phyloP scores from a whole-genome alignment of 1,139 yeast species.

The Diutina sp. region DNA sequence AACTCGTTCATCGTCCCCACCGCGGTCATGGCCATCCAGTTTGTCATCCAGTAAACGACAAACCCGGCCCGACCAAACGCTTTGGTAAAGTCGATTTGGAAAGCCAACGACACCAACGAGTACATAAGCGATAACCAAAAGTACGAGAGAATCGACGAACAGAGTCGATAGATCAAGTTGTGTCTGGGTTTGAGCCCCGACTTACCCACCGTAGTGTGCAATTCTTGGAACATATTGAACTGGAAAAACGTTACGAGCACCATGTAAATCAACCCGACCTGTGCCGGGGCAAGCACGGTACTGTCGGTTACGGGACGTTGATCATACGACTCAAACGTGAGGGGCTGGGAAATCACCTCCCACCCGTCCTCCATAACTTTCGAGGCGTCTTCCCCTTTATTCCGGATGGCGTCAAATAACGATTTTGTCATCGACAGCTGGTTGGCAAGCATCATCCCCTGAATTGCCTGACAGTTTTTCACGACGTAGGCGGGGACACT shows the following conservation, averaged over 20 bases:
- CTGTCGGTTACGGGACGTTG: conserved; percentile 36
- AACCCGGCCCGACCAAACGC: conserved; percentile 53
- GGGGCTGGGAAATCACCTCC: not conserved
- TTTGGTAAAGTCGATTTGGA: conserved; percentile 36
- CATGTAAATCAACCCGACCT: conserved; percentile 66
- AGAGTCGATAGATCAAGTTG: conserved; percentile 34
- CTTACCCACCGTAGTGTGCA: conserved; percentile 34
- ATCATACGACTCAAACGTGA: conserved; percentile 17
- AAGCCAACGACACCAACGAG: conserved; percentile 46
- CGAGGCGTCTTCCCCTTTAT: not conserved
- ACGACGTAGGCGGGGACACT: conserved; percentile 16
- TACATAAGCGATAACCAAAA: conserved; percentile 42
- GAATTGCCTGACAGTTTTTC: not conserved
- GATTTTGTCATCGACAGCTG: conserved; percentile 8
- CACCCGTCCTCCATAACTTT: not conserved
- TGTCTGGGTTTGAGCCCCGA: conserved; percentile 26
- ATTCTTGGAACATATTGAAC: conserved; percentile 36
- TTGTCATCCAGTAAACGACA: conserved; percentile 50
- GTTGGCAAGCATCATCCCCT: not conserved
- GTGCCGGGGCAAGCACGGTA: conserved; percentile 49
- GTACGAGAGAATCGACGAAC: conserved; percentile 9
- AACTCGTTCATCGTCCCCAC: conserved; percentile 56
- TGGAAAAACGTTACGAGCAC: conserved; percentile 49
- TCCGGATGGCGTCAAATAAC: conserved; percentile 5
- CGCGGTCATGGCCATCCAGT: conserved; percentile 46